Percentiles rank a stretch among this genome's conserved stretches.
Conservation (phyloP, 441 rosid genomes). For the Dalechampia spathulata region DNA sequence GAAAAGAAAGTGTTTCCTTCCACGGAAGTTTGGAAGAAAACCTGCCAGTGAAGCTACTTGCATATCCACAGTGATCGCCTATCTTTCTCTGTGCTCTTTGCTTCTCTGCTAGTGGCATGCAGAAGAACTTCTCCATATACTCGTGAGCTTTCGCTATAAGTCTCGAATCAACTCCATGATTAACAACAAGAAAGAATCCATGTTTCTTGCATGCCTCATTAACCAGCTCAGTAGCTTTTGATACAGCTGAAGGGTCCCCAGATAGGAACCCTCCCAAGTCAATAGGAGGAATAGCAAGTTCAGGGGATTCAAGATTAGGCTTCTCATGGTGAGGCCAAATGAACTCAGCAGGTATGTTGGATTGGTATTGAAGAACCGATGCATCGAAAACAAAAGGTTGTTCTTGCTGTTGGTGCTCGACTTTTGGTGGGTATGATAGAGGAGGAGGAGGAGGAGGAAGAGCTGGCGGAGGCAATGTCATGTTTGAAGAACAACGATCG, state of each 20-base stretch:
- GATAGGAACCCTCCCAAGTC: conserved; percentile 58
- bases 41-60: conserved; percentile 83
- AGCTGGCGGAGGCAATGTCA: conserved; percentile 19
- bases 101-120: conserved; percentile 59
- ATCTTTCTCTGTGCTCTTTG: conserved; percentile 62
- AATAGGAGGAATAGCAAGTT: conserved; percentile 62
- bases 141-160: conserved; percentile 66
- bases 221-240: conserved; percentile 43
- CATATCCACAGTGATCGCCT: conserved; percentile 81
- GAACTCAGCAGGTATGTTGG: conserved; percentile 61
- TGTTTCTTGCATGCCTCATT: conserved; percentile 72
- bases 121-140: conserved; percentile 61
- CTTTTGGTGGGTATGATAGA: neutral
- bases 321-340: conserved; percentile 84
- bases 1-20: conserved; percentile 92
- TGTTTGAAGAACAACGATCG: neutral
- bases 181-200: conserved; percentile 81
- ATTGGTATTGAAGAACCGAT: conserved; percentile 43
- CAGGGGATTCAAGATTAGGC: conserved; percentile 43
- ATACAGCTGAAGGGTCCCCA: conserved; percentile 32
- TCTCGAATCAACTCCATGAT: conserved; percentile 59
- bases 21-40: conserved; percentile 90
- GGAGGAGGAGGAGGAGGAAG: conserved; percentile 9
- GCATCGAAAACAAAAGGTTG: conserved; percentile 46
- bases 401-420: neutral